Conservation (phyloP, 2,329 filamentous ascomycete species). For the Akanthomyces lecanii region DNA sequence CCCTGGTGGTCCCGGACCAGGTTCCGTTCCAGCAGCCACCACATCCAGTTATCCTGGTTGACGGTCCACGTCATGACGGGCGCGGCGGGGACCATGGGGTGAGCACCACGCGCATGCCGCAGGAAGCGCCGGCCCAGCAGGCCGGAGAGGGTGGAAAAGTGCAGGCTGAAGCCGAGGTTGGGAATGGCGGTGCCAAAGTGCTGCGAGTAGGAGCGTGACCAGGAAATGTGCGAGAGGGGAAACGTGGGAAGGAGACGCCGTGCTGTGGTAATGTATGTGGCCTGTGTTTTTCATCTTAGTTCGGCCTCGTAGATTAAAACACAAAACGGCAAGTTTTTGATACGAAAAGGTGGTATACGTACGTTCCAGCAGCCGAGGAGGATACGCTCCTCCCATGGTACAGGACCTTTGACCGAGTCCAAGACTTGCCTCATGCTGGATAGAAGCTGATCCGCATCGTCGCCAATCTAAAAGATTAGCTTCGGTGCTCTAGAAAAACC, state of each 20-base stretch:
- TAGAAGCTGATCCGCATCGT: slow-evolving; percentile 68
- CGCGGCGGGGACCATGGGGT: slow-evolving; percentile 29
- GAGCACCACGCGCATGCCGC: slow-evolving; percentile 47
- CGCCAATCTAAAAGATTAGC: slow-evolving; percentile 28
- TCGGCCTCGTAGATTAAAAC: too few relatives aligned
- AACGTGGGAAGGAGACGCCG: slow-evolving; percentile 58
- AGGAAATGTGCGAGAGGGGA: slow-evolving; percentile 63
- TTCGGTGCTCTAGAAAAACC: neutral
- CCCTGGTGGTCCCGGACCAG: slow-evolving; percentile 26
- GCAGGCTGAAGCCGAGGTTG: slow-evolving; percentile 73
- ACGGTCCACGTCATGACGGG: slow-evolving; percentile 80
- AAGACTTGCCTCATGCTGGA: slow-evolving; percentile 62
- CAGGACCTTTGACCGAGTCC: slow-evolving; percentile 41
- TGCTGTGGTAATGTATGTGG: slow-evolving; percentile 64
- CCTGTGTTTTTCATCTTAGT: slow-evolving; percentile 32
- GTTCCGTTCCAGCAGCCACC: slow-evolving; percentile 61
- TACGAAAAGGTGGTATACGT: slow-evolving; percentile 21
- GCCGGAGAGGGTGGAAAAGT: slow-evolving; percentile 63
- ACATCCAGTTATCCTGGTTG: slow-evolving; percentile 74
- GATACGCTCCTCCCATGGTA: slow-evolving; percentile 68
- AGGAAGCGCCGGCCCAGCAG: slow-evolving; percentile 65
- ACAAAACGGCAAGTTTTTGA: too few relatives aligned
- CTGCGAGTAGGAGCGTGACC: slow-evolving; percentile 62
- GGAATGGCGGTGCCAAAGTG: slow-evolving; percentile 60
- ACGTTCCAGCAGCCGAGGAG: slow-evolving; percentile 81